Percentiles rank a stretch among this genome's conserved stretches.
Conservation (phyloP, 2,329 filamentous ascomycete species). For the Aspergillus jensenii region DNA sequence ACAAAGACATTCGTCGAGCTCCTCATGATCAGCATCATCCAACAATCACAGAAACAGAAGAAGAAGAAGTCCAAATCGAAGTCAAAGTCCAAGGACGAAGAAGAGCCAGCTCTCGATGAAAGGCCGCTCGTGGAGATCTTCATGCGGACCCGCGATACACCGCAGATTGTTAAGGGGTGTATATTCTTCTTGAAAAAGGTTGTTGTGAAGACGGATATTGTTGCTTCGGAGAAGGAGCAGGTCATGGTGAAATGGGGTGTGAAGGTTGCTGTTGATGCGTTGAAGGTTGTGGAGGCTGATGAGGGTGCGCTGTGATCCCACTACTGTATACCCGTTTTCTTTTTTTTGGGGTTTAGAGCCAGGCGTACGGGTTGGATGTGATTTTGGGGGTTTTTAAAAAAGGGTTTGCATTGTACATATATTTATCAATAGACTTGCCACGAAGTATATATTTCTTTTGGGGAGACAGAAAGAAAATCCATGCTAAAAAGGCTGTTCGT, state of each 20-base stretch:
- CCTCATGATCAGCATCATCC: conserved; percentile 72
- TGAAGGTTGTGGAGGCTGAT: conserved; percentile 35
- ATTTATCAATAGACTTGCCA: neutral
- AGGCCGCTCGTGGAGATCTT: conserved; percentile 66
- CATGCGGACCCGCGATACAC: conserved; percentile 60
- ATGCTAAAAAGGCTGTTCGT: neutral
- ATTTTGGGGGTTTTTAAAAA: neutral
- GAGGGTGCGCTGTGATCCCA: neutral
- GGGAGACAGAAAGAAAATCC: neutral
- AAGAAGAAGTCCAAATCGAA: conserved; percentile 25
- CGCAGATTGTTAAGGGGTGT: conserved; percentile 70
- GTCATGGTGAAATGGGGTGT: conserved; percentile 51
- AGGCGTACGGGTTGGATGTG: conserved; percentile 1
- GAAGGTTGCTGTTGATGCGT: conserved; percentile 40
- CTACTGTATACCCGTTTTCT: neutral
- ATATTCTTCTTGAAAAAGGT: conserved; percentile 78
- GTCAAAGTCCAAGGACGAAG: conserved; percentile 18
- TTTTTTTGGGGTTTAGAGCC: neutral
- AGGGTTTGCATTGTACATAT: neutral
- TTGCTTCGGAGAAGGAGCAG: conserved; percentile 51
- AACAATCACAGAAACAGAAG: conserved; percentile 60
- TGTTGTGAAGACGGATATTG: conserved; percentile 64
- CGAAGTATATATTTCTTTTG: neutral
- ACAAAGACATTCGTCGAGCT: conserved; percentile 78
- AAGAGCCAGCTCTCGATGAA: conserved; percentile 47